Percentiles rank a stretch among this genome's conserved stretches.
Evolutionary conservation across 176 grass and related monocot genomes (phyloP).

Genomic region (Aegilops speltoides): DNA sequence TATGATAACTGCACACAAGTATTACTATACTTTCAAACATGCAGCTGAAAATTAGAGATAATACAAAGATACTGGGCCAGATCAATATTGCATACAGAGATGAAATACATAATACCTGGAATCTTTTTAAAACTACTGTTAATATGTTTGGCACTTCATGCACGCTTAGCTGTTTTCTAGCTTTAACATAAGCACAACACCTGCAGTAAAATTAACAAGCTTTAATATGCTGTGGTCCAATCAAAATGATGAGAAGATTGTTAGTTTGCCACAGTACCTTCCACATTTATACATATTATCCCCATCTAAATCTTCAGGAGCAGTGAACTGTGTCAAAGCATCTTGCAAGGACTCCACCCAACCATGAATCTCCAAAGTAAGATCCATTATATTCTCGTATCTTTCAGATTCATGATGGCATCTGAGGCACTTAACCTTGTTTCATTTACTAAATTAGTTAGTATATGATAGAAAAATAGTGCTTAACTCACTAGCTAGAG

Average conservation of each 20-base stretch:
- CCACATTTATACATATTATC: slow-evolving; percentile 99
- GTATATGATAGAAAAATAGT: slow-evolving; percentile 16
- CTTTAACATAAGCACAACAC: slow-evolving; percentile 92
- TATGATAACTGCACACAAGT: background rate
- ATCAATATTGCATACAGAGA: slow-evolving; percentile 9
- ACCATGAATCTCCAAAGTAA: slow-evolving; percentile 99
- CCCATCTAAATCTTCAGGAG: slow-evolving; percentile 97
- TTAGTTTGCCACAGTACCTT: slow-evolving; percentile 51
- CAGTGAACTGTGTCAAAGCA: slow-evolving; percentile 97
- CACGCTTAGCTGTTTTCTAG: slow-evolving; percentile 88
- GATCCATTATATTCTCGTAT: slow-evolving; percentile 99
- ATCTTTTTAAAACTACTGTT: slow-evolving; percentile 98
- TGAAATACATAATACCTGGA: slow-evolving; percentile 60
- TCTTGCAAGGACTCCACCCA: slow-evolving; percentile 98
- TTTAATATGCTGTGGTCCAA: slow-evolving; percentile 20
- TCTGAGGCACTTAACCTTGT: slow-evolving; percentile 95
- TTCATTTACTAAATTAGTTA: slow-evolving; percentile 48
- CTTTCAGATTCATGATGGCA: slow-evolving; percentile 93
- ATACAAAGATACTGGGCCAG: slow-evolving; percentile 22
- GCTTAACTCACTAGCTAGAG: background rate
- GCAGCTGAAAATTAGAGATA: background rate
- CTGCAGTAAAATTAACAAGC: slow-evolving; percentile 41
- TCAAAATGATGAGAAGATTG: slow-evolving; percentile 11
- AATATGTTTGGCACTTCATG: slow-evolving; percentile 99
- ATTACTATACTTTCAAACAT: slow-evolving; percentile 18